Evolutionary conservation across 1,139 yeast species (phyloP).

Genomic region (Taiozyma sp.): DNA sequence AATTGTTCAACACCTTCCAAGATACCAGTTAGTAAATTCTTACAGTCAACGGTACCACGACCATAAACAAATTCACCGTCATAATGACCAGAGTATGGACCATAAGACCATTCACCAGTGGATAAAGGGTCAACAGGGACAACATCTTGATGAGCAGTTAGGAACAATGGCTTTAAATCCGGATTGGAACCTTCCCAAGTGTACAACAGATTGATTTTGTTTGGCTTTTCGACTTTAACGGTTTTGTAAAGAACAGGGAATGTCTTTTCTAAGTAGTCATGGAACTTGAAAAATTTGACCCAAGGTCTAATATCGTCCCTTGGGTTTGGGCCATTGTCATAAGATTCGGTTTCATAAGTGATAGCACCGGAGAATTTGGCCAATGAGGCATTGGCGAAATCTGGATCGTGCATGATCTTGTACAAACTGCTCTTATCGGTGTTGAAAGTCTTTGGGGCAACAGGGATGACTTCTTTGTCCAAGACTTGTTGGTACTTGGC

Average conservation of each 20-base stretch:
- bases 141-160: slow-evolving; percentile 76
- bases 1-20: slow-evolving; percentile 56
- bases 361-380: slow-evolving; percentile 49
- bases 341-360: slow-evolving; percentile 56
- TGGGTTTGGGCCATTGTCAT: slow-evolving; percentile 45
- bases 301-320: slow-evolving; percentile 32
- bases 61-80: slow-evolving; percentile 63
- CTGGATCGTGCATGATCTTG: slow-evolving; percentile 28
- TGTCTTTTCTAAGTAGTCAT: slow-evolving; percentile 43
- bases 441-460: background rate
- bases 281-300: slow-evolving; percentile 44
- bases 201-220: slow-evolving; percentile 60
- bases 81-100: slow-evolving; percentile 62
- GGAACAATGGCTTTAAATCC: slow-evolving; percentile 54
- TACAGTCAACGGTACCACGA: slow-evolving; percentile 63
- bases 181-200: slow-evolving; percentile 59
- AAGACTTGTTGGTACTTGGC: background rate
- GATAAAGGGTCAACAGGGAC: slow-evolving; percentile 71
- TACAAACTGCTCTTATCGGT: background rate
- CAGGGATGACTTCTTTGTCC: background rate
- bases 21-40: slow-evolving; percentile 48
- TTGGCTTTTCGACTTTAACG: slow-evolving; percentile 41
- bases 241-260: slow-evolving; percentile 53
- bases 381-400: slow-evolving; percentile 37
- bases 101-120: slow-evolving; percentile 54